phyloP scores from a whole-genome alignment of 768 basidiomycete genomes.

The Termitomyces sp. region DNA sequence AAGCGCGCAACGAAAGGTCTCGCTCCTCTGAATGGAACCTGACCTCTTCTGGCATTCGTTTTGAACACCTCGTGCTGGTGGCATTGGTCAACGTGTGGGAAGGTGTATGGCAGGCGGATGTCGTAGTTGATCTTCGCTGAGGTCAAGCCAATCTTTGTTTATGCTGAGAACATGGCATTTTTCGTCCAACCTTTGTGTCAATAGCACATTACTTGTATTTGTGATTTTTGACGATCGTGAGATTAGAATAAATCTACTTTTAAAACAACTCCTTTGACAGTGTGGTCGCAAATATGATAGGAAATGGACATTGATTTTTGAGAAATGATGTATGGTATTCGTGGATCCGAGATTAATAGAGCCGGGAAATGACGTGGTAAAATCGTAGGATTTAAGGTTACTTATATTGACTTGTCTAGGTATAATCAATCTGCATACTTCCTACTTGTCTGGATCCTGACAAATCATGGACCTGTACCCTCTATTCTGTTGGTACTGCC shows the following conservation, averaged over 20 bases:
- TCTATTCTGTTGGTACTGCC: too few species aligned
- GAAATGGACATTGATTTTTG: neutral
- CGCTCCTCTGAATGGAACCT: constrained; percentile 27
- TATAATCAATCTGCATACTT: too few species aligned
- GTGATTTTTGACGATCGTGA: neutral
- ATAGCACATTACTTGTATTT: neutral
- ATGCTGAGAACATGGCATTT: neutral
- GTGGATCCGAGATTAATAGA: neutral
- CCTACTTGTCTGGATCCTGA: too few species aligned
- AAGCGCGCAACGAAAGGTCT: neutral
- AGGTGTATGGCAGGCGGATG: constrained; percentile 22
- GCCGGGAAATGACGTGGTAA: neutral
- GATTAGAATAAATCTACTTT: neutral
- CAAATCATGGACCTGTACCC: too few species aligned
- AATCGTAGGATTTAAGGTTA: neutral
- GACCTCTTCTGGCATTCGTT: constrained; percentile 27
- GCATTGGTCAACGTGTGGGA: constrained; percentile 20
- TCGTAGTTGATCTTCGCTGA: constrained; percentile 28
- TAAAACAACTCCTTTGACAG: neutral
- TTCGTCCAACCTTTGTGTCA: neutral
- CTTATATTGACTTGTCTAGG: too few species aligned
- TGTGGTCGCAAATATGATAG: neutral
- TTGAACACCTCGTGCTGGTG: constrained; percentile 38
- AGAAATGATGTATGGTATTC: neutral
- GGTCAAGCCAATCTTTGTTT: neutral